Base-by-base conservation (phyloP, 345 rosid genomes). In the Lumnitzera littorea region DNA sequence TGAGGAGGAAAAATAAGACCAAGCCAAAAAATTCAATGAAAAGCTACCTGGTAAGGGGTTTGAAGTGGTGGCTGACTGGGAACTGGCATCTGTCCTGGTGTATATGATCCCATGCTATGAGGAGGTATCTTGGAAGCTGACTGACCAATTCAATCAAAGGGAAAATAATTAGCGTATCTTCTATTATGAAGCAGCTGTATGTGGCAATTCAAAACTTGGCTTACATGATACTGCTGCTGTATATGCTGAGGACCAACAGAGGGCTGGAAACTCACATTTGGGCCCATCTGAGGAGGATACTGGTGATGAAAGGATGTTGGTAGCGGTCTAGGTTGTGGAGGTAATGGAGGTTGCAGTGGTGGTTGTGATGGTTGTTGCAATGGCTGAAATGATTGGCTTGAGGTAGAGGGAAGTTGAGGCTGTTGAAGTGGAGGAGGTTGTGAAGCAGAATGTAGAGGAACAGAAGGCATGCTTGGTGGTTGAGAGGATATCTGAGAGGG, bases 181-280 rank as follows among this genome's bases (percentile, higher is more conserved):
- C 43, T 9, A 36, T 36, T 36, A 36, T 36, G 43, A 36, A 36
- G 43, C 43, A 36, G 0, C 10, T 36, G 43, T 36, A 36, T 2
- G 43, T 9, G 11, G 43, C 43, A 36, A 36, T 36, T 4, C 43
- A 4, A 36, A 36, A 36, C 9, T 36, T 36, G 43, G 61, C 95
- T 84, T 70, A 94, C 97, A 75, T 82, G 96, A 82, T 72, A 90
- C 72, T 82, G 82, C 52, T 86, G 95, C 58, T 89, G 78, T 62
- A 53, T 76, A 78, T 83, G 92, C 71, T 90, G 97, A 70, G 85
- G 86, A 69, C 77, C 82, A 51, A 72, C 81, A 59, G 81, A 72
- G 62, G 80, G 91, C 62, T 84, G 96, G 71, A 77, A 88, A 58
- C 88, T 92, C 68, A 68, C 41, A 77, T 66, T 79, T 50, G 88